Evolutionary conservation across 2,329 filamentous ascomycete species (phyloP).

Genomic region (Beauveria sp.): DNA sequence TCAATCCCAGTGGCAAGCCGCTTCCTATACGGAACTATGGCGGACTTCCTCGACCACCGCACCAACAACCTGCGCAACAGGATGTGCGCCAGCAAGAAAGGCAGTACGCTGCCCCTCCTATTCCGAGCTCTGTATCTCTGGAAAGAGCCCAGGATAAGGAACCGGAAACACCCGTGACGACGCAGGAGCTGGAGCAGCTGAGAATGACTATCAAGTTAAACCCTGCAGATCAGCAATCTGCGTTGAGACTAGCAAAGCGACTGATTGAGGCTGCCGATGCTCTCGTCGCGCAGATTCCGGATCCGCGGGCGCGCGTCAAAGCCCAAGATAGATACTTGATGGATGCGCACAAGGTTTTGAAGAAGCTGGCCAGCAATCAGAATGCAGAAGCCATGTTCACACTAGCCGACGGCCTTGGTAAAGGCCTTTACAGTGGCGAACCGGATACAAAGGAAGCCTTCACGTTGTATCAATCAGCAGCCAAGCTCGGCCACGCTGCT

Average conservation of each 20-base stretch:
- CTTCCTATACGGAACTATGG: conserved; percentile 51
- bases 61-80: conserved; percentile 23
- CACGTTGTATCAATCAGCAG: conserved; percentile 84
- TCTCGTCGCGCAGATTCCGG: conserved; percentile 56
- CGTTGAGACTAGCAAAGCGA: conserved; percentile 71
- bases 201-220: conserved; percentile 63
- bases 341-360: conserved; percentile 85
- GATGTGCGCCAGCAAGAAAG: conserved; percentile 26
- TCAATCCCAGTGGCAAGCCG: conserved; percentile 49
- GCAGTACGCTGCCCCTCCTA: conserved; percentile 13
- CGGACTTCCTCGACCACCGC: conserved; percentile 30
- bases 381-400: conserved; percentile 90
- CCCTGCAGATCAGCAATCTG: conserved; percentile 62
- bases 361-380: conserved; percentile 69
- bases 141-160: conserved; percentile 10
- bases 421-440: conserved; percentile 70
- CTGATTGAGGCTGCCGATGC: conserved; percentile 77
- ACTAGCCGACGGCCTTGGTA: conserved; percentile 80
- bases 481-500: conserved; percentile 77
- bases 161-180: conserved; percentile 51
- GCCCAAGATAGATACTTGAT: conserved; percentile 74
- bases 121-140: conserved; percentile 12
- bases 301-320: conserved; percentile 66
- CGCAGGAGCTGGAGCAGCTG: conserved; percentile 68
- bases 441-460: conserved; percentile 89